Evolutionary conservation across 2,329 filamentous ascomycete genomes (phyloP).

Genomic region (Dichotomopilus funicola): DNA sequence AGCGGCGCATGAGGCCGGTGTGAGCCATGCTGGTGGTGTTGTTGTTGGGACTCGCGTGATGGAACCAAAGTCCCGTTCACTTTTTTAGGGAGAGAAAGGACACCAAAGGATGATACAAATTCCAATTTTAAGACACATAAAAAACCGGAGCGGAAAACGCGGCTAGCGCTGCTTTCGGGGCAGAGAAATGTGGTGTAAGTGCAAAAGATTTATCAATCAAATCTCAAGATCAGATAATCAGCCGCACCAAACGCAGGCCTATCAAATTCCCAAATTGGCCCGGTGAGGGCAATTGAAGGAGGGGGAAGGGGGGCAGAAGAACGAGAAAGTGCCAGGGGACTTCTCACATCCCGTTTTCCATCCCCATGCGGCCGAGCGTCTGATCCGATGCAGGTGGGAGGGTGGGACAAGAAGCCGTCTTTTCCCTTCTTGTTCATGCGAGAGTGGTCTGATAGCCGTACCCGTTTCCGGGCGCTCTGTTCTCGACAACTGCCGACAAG

Average conservation of each 20-base stretch:
- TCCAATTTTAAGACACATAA: background rate
- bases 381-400: too few relatives aligned
- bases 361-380: too few relatives aligned
- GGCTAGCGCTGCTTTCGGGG: background rate
- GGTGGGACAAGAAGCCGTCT: too few relatives aligned
- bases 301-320: background rate
- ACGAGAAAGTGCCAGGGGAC: background rate
- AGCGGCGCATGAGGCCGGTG: background rate
- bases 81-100: background rate
- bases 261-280: background rate
- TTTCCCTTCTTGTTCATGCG: too few relatives aligned
- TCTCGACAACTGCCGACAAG: too few relatives aligned
- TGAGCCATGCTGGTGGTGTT: conserved; percentile 1
- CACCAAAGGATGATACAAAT: too few relatives aligned
- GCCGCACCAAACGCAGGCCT: background rate
- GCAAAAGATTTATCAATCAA: conserved; percentile 20
- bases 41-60: background rate
- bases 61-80: background rate
- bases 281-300: too few relatives aligned
- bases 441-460: too few relatives aligned
- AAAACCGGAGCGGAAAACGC: background rate
- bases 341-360: background rate
- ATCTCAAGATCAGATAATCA: conserved; percentile 9
- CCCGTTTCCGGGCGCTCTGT: too few relatives aligned
- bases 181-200: background rate